Evolutionary conservation across 129 eudicot species (phyloP).

Genomic region (Helianthus tuberosus): DNA sequence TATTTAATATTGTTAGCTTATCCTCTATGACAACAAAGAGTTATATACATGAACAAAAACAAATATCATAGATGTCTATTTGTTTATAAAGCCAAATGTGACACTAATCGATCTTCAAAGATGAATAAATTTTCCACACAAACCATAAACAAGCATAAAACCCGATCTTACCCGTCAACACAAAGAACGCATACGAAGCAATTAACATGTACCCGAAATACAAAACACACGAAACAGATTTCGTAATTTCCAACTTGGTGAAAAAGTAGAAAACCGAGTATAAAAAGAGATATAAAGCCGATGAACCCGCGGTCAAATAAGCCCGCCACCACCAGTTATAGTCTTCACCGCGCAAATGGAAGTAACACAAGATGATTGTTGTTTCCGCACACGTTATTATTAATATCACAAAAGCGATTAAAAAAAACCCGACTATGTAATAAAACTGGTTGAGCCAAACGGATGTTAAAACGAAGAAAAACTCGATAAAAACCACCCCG

Average conservation of each 20-base stretch:
- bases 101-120: slow-evolving; percentile 44
- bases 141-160: slow-evolving; percentile 63
- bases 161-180: slow-evolving; percentile 18
- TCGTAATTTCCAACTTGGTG: slow-evolving; percentile 64
- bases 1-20: too few relatives aligned
- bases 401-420: slow-evolving; percentile 66
- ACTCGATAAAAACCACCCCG: slow-evolving; percentile 69
- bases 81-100: too few relatives aligned
- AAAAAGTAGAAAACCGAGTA: slow-evolving; percentile 70
- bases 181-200: slow-evolving; percentile 8
- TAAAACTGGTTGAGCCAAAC: slow-evolving; percentile 81
- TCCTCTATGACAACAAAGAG: too few relatives aligned
- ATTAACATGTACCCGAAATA: slow-evolving; percentile 70
- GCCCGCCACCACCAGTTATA: slow-evolving; percentile 93
- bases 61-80: too few relatives aligned
- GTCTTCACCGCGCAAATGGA: slow-evolving; percentile 81
- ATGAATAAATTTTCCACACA: slow-evolving; percentile 67
- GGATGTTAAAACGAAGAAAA: slow-evolving; percentile 77
- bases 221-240: slow-evolving; percentile 61
- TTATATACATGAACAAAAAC: too few relatives aligned
- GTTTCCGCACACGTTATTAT: slow-evolving; percentile 75
- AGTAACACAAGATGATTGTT: slow-evolving; percentile 67
- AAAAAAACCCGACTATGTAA: slow-evolving; percentile 74
- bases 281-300: slow-evolving; percentile 63
- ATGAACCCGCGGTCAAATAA: slow-evolving; percentile 72